Evolutionary conservation across 192 early-diverging fungal genomes (phyloP), one percentile per base, ranked within the genome.

Genomic region (Linnemannia schmuckeri): DNA sequence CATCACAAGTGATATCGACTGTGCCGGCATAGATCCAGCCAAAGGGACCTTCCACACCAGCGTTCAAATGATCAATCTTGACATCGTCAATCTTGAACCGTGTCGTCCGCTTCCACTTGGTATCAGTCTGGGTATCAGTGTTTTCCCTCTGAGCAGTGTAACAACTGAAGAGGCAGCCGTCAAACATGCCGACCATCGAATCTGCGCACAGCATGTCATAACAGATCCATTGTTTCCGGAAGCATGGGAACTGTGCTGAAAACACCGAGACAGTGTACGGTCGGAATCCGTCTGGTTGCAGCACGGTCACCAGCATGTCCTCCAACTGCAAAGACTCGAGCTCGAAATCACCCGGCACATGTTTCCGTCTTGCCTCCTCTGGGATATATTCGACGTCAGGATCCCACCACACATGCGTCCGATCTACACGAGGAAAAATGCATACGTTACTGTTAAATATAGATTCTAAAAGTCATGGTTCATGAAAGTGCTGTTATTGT

Each of bases 1-100:
- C 90, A 46, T 95, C 91, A 12, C 94, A 93, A 12, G 92, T 91
- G 18, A 99, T 90, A 81, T 98, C 97, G 0, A 99, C 91, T 10
- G 91, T 94, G 6, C 97, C 97, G 5, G 92, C 91, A n/a, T 94
- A 96, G 79, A 99, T 97, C 98, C 98, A 99, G 18, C 95, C 95
- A 46, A 97, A 92, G 4, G 98, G 98, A 0, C 98, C 98, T 44
- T 92, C 91, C 15, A 95, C 92, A 22, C 96, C 96, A 30, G 90
- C 86, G 88, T 97, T 98, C 55, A 99, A 88, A 86, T 98, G 97
- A 80, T 97, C 96, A 33, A 99, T 97, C 72, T 94, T 96, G 24
- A 99, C 91, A 70, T 94, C 94, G 81, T 99, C 96, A 20, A 99
- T 93, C 85, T 96, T 95, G 44, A 97, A 89, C 57, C 97, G 95